Base-by-base conservation (phyloP, 1,139 yeast genomes). In the Casaregolazyma lundiana region DNA sequence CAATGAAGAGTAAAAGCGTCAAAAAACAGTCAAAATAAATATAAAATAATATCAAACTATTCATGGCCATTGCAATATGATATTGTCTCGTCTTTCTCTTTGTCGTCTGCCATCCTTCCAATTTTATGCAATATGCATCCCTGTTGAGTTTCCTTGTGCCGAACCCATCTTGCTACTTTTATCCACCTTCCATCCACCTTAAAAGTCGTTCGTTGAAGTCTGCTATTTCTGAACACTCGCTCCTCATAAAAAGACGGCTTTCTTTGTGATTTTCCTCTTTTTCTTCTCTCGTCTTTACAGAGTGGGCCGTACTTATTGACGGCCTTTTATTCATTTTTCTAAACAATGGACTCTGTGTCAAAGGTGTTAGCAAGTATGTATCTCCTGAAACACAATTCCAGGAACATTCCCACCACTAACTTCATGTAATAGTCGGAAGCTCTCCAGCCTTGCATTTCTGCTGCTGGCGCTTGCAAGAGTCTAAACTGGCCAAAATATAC, bases 401-500 rank as follows among this genome's bases (percentile, higher is more conserved):
- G 11, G 4, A 5, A 26, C 4, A 26, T 26, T 15, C 15, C 6
- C 21, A 2, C 21, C 2, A 34, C 37, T 34, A 17, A 34, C 37
- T 15, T 17, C 19, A 7, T 34, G 19, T 13, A 2, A 17, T 13
- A 39, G 42, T 39, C 21, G 42, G 42, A 17, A 18, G 26, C 36
- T 39, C 42, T 9, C 26, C 44, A 11, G 16, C 44, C 7, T 18
- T 41, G 7, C 15, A n/a, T 19, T 41, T 35, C 26, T 15, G 24
- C 17, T 30, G 39, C 8, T 41, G 44, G 44, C 26, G 44, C 11
- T 32, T 41, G 8, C 39, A 35, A 18, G 44, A 20, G 2, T 41
- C 44, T 13, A 41, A 41, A 24, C 13, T 22, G 19, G 35, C 35
- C 19, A 19, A 38, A 6, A 19, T 41, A 8, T 35, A 17, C 16